Evolutionary conservation across 176 grass and related monocot species (phyloP), one percentile per base, ranked within the genome.

Genomic region (Aegilops tauschii): DNA sequence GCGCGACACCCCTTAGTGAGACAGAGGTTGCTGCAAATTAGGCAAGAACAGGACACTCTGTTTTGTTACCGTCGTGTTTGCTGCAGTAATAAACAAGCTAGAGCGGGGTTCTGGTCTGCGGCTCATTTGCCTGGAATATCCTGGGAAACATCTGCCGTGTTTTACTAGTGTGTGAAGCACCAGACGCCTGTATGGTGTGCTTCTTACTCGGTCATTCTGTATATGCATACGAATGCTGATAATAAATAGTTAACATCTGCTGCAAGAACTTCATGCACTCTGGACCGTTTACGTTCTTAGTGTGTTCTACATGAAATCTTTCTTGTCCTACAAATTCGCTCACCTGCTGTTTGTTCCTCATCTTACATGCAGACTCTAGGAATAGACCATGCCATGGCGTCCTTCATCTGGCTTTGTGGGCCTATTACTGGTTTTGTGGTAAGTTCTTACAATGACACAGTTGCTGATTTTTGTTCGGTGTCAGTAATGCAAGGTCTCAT

Each of bases 341-440:
- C 4, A 66, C 34, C 13, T 5, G 8, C 12, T 74, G 11, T 6
- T 13, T 18, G 3, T 84, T 45, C 35, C 42, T 77, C 1, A 2
- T 72, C 76, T 83, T 37, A 36, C 6, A 9, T 89, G 92, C 97
- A 99, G 97, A 99, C 97, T 37, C 90, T 99, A 72, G 97, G 97
- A 83, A 99, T 99, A 93, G 83, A 99, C 47, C 97, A 99, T 91
- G 94, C 92, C 10, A 91, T 96, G 87, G 92, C 94, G 42, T 99
- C 97, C 17, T 96, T 99, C 74, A 99, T 99, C 79, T 99, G 97
- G 97, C 94, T 99, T 21, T 99, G 97, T 31, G 97, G 97, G 27
- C 97, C 97, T 10, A 93, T 99, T 45, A 99, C 97, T 74, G 97
- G 97, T 79, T 99, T 99, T 76, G 89, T 99, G 62, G 97, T 99